These are phyloP conservation scores for Endotrypanum monterogeii DNA, from an alignment of 208 protist species.

Conservation along the genomic window DNA sequence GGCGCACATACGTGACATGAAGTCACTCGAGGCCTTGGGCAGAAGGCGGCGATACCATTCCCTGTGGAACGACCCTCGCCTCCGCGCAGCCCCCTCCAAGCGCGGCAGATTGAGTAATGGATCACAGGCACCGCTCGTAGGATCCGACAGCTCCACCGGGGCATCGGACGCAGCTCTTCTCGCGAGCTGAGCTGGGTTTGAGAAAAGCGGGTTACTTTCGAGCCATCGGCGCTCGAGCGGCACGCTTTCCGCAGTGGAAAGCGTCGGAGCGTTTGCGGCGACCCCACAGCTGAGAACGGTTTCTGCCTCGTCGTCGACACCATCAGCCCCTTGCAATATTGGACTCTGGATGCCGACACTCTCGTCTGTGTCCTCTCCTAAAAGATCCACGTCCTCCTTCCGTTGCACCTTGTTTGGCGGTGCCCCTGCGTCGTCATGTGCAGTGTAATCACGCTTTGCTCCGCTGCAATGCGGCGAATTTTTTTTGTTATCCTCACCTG, in stretches of 20 bases:
- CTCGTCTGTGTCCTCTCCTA: conserved; percentile 11
- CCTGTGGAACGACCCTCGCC: conserved; percentile 1
- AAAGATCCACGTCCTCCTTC: background rate
- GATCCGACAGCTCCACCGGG: background rate
- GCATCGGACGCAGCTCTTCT: background rate
- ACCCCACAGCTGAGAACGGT: background rate
- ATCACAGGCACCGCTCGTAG: background rate
- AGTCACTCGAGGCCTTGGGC: conserved; percentile 1
- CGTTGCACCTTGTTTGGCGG: background rate
- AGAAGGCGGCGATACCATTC: conserved; percentile 32
- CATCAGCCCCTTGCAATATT: background rate
- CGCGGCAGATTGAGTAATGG: conserved; percentile 27
- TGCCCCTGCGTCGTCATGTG: background rate
- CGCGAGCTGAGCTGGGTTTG: background rate
- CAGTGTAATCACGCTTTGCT: background rate
- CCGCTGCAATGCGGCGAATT: background rate
- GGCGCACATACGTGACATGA: conserved; percentile 12
- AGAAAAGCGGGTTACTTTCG: conserved; percentile 6
- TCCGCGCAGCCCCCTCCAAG: conserved; percentile 9
- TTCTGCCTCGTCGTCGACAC: background rate
- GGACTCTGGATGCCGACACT: background rate
- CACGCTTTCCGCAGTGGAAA: background rate
- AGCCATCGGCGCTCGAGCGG: conserved; percentile 16
- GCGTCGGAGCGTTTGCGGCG: background rate
- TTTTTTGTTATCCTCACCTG: background rate